Evolutionary conservation across 345 rosid genomes (phyloP).

Genomic region (Brassica cretica): DNA sequence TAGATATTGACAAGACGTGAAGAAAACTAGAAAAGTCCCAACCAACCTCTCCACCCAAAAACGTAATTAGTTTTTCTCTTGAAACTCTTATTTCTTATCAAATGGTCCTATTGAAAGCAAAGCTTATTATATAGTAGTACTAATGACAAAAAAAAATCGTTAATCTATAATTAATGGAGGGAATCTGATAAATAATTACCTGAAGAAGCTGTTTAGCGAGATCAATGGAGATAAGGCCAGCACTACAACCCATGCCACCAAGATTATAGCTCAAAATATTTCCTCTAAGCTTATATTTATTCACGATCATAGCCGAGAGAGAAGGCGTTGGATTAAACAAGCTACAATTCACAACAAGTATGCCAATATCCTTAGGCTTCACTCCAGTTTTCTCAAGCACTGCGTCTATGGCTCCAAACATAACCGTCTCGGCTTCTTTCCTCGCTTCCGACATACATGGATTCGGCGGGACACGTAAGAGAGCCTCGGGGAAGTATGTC

Average conservation of each 20-base stretch:
- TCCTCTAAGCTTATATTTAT: conserved; percentile 52
- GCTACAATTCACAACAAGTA: conserved; percentile 37
- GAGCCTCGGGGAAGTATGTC: conserved; percentile 58
- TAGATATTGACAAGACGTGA: conserved; percentile 31
- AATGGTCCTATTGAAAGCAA: not conserved
- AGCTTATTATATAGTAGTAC: not conserved
- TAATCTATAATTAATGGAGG: not conserved
- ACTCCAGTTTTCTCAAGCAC: conserved; percentile 48
- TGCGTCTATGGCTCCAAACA: conserved; percentile 54
- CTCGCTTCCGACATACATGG: not conserved
- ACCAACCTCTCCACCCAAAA: conserved; percentile 13
- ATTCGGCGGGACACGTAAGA: conserved; percentile 42
- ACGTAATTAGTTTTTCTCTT: not conserved
- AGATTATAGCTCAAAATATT: conserved; percentile 50
- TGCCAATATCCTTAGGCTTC: conserved; percentile 42
- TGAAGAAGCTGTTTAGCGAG: conserved; percentile 58
- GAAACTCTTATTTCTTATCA: conserved; percentile 4
- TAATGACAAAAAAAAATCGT: not conserved
- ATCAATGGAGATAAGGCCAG: conserved; percentile 56
- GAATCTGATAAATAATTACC: conserved; percentile 35
- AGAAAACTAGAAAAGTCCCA: conserved; percentile 23
- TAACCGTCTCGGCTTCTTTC: conserved; percentile 36
- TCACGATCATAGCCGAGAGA: conserved; percentile 27
- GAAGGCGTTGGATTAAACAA: not conserved
- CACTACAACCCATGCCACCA: conserved; percentile 68